Percentiles rank a stretch among this genome's conserved stretches.
Evolutionary conservation across 2,329 filamentous ascomycete genomes (phyloP).

Genomic region (Stachybotrys elegans): DNA sequence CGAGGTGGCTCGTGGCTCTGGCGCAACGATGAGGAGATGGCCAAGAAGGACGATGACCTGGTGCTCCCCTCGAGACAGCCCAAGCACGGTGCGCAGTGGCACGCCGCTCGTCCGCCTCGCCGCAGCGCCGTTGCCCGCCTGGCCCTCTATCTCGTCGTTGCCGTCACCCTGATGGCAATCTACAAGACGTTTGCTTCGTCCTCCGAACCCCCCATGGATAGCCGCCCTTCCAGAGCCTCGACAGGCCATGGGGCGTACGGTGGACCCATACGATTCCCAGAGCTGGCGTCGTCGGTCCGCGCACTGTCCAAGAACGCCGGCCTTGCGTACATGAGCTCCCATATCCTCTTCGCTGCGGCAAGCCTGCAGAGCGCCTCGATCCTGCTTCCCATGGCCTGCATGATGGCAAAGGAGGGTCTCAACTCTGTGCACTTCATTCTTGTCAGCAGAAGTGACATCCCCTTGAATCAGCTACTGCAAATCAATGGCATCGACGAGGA

Average conservation of each 20-base stretch:
- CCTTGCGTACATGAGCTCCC: constrained; percentile 50
- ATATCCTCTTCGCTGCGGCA: constrained; percentile 75
- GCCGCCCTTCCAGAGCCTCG: background rate
- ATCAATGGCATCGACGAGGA: constrained; percentile 72
- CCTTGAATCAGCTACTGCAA: constrained; percentile 61
- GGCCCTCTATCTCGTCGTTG: constrained; percentile 37
- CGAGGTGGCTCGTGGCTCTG: constrained; percentile 39
- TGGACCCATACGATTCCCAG: constrained; percentile 64
- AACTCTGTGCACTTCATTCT: constrained; percentile 80
- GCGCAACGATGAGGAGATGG: constrained; percentile 49
- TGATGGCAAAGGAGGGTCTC: constrained; percentile 66
- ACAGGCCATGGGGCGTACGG: constrained; percentile 42
- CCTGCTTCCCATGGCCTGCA: constrained; percentile 77
- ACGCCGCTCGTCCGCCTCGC: constrained; percentile 35
- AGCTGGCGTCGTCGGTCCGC: constrained; percentile 59
- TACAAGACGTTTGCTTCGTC: constrained; percentile 31
- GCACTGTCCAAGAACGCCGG: constrained; percentile 51
- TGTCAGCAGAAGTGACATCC: constrained; percentile 67
- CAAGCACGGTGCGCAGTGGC: constrained; percentile 31
- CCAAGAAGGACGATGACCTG: constrained; percentile 57
- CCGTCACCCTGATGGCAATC: constrained; percentile 48
- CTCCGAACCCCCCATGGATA: constrained; percentile 24
- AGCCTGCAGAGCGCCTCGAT: constrained; percentile 67
- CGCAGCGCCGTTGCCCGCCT: constrained; percentile 52
- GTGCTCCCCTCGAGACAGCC: constrained; percentile 15